Percentiles rank a stretch among this genome's conserved stretches.
Conservation (phyloP, 768 basidiomycete genomes). For the Tricholoma furcatifolium region DNA sequence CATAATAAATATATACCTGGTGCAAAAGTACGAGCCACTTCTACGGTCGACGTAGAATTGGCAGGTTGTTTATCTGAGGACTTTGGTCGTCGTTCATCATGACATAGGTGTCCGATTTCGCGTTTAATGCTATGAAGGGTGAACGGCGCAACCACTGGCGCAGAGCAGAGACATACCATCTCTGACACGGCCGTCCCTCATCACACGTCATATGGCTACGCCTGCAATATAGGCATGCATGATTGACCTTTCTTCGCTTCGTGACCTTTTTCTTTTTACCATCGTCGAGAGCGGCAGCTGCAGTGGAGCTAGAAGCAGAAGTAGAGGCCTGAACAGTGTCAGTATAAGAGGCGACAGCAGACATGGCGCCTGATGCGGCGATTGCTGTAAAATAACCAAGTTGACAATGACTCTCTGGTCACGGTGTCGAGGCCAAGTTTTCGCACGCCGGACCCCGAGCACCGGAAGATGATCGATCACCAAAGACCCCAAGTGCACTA, state of each 20-base stretch:
- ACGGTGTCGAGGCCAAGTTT: too few species aligned
- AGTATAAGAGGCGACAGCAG: conserved; percentile 9
- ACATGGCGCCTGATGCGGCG: conserved; percentile 1
- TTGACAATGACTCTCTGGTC: too few species aligned
- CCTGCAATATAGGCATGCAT: conserved; percentile 92
- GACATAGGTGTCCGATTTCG: conserved; percentile 93
- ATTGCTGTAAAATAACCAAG: too few species aligned
- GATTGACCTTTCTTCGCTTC: conserved; percentile 84
- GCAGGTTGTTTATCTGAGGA: conserved; percentile 40
- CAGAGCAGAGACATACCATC: conserved; percentile 66
- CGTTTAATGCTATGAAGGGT: conserved; percentile 74
- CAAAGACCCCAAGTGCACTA: too few species aligned
- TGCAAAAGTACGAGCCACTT: conserved; percentile 41
- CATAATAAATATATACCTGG: conserved; percentile 35
- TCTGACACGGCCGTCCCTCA: conserved; percentile 86
- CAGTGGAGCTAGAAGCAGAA: neutral
- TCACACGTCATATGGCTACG: conserved; percentile 93
- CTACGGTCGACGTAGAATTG: conserved; percentile 21
- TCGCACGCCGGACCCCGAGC: too few species aligned
- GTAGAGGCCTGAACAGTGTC: conserved; percentile 5
- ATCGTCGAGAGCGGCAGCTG: conserved; percentile 5
- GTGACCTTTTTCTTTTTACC: conserved; percentile 39
- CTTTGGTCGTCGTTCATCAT: conserved; percentile 76
- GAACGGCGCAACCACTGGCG: neutral
- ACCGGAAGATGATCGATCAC: too few species aligned